A percentile compares a stretch with the other conserved stretches of the same genome.
phyloP scores from a whole-genome alignment of 768 basidiomycete genomes.

The Lyophyllum shimeji region DNA sequence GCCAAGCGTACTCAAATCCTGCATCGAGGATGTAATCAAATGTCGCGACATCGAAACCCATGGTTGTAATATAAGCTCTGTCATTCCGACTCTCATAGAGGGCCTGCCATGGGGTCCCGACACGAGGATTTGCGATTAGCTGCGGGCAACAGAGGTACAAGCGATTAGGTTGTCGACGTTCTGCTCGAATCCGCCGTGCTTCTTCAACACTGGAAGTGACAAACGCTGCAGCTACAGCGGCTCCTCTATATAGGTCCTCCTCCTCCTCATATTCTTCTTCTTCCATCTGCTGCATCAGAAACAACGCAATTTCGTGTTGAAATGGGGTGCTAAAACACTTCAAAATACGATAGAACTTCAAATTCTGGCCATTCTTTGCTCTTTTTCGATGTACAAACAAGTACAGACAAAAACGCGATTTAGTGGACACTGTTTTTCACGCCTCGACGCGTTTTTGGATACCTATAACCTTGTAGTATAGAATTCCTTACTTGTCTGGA shows the following conservation, averaged over 20 bases:
- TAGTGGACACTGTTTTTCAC: no score
- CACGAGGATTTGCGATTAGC: constrained; percentile 29
- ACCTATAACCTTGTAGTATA: no score
- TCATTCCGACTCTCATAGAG: constrained; percentile 25
- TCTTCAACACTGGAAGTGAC: neutral
- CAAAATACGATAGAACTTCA: neutral
- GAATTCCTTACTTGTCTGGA: no score
- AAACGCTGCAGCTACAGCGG: neutral
- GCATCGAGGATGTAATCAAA: constrained; percentile 31
- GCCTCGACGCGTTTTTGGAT: no score
- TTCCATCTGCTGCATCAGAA: neutral
- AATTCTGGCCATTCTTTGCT: neutral
- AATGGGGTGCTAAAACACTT: neutral
- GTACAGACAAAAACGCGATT: no score
- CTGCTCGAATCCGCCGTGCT: neutral
- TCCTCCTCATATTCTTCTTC: constrained; percentile 4
- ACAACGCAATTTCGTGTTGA: no score
- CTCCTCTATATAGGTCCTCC: neutral
- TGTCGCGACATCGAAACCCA: constrained; percentile 24
- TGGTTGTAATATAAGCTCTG: no score
- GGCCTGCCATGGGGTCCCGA: constrained; percentile 32
- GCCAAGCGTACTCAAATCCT: constrained; percentile 30
- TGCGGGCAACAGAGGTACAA: constrained; percentile 26
- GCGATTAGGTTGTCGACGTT: constrained; percentile 10
- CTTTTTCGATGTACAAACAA: neutral